Conservation (phyloP, 148 eudicot species). For the Rhododendron ovatum region DNA sequence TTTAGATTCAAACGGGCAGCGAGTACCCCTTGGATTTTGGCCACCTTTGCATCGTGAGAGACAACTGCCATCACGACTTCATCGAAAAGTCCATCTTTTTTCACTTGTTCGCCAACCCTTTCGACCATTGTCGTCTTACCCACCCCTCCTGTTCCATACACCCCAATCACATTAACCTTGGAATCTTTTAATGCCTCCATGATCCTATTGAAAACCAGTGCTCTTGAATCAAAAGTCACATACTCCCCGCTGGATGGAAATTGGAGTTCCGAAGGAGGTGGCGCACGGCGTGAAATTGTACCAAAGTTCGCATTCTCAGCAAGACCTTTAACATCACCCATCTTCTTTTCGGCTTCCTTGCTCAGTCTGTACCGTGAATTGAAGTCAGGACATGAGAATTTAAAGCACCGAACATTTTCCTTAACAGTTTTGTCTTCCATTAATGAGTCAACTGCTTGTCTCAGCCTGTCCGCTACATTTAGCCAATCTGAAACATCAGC, state of each 20-base stretch:
- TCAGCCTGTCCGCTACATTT: background rate
- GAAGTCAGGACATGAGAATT: background rate
- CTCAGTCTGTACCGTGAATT: background rate
- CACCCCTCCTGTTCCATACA: slow-evolving; percentile 8
- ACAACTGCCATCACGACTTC: background rate
- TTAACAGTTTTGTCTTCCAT: background rate
- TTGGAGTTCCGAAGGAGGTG: background rate
- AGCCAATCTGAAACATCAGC: background rate
- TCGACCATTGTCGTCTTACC: slow-evolving; percentile 9
- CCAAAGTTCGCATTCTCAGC: background rate
- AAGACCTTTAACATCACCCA: background rate
- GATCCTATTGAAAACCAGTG: background rate
- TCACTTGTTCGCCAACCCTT: background rate
- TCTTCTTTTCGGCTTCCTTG: background rate
- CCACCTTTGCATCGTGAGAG: background rate
- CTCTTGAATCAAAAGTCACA: background rate
- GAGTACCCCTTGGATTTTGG: background rate
- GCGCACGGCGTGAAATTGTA: background rate
- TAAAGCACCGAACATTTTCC: background rate
- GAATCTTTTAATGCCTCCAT: background rate
- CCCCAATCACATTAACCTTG: background rate
- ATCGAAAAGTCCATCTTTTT: background rate
- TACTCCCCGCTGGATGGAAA: background rate
- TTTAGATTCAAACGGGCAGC: background rate
- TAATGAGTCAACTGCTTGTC: background rate